A percentile compares a stretch with the other conserved stretches of the same genome.
Evolutionary conservation across 305 asterid genomes (phyloP).

Genomic region (Plantago lanceolata): DNA sequence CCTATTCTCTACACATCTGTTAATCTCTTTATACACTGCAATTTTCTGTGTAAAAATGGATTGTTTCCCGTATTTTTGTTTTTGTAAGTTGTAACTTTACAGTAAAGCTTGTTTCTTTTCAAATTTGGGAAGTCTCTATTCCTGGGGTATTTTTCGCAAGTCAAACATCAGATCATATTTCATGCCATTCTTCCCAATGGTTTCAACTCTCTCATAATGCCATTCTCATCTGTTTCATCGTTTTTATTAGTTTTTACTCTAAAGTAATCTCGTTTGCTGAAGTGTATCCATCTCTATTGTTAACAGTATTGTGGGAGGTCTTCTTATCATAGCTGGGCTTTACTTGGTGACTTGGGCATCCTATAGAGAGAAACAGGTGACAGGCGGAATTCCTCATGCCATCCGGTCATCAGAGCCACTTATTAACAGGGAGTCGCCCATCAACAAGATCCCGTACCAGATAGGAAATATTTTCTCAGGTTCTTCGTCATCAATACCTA

Average conservation of each 20-base stretch:
- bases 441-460: slow-evolving; percentile 47
- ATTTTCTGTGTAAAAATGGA: no score
- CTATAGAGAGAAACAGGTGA: slow-evolving; percentile 43
- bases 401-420: slow-evolving; percentile 48
- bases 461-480: slow-evolving; percentile 53
- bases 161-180: no score
- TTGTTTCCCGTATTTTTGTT: no score
- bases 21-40: neutral
- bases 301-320: slow-evolving; percentile 81
- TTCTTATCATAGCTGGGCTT: slow-evolving; percentile 74
- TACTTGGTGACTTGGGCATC: slow-evolving; percentile 97
- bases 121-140: no score
- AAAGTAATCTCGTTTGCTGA: neutral
- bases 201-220: no score
- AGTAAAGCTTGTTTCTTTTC: no score
- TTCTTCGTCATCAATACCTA: slow-evolving; percentile 46
- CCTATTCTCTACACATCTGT: neutral
- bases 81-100: no score
- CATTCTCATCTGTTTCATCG: neutral
- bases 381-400: slow-evolving; percentile 29
- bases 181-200: no score
- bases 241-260: neutral
- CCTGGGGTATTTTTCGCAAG: neutral
- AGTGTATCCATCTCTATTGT: neutral
- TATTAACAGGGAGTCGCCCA: slow-evolving; percentile 6